Conservation (phyloP, 2,329 filamentous ascomycete species). For the Exophiala viscosa region DNA sequence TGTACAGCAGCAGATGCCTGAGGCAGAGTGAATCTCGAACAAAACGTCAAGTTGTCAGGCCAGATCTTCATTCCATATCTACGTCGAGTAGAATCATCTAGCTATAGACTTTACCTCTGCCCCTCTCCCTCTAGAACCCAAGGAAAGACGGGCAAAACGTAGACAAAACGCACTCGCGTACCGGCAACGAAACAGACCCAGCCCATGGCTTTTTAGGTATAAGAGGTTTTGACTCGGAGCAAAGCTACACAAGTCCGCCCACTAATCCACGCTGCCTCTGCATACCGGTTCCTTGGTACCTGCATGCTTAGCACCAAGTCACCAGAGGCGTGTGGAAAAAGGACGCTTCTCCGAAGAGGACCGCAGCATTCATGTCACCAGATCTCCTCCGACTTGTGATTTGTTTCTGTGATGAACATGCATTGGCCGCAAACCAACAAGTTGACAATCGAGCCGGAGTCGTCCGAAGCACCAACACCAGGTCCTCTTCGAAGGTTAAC, state of each 20-base stretch:
- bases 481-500: slow-evolving; percentile 14
- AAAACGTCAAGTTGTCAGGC: neutral
- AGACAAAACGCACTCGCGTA: neutral
- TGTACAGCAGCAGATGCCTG: no score
- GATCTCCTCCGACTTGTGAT: slow-evolving; percentile 7
- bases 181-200: slow-evolving; percentile 3
- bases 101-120: neutral
- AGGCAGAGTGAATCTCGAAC: neutral
- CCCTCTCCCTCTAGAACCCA: neutral
- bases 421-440: slow-evolving; percentile 6
- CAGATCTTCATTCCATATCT: slow-evolving; percentile 12
- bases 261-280: slow-evolving; percentile 10
- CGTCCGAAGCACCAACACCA: neutral
- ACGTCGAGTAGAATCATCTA: slow-evolving; percentile 1
- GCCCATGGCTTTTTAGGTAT: slow-evolving; percentile 15
- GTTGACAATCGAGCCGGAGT: slow-evolving; percentile 3
- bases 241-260: slow-evolving; percentile 16
- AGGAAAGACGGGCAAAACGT: neutral
- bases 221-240: slow-evolving; percentile 6
- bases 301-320: slow-evolving; percentile 18
- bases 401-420: slow-evolving; percentile 11
- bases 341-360: slow-evolving; percentile 15
- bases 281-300: slow-evolving; percentile 18
- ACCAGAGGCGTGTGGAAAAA: slow-evolving; percentile 16
- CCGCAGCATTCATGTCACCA: neutral